Percentiles rank a stretch among this genome's conserved stretches.
Conservation (phyloP, 1,139 yeast genomes). For the Pneumocystis oryctolagi region DNA sequence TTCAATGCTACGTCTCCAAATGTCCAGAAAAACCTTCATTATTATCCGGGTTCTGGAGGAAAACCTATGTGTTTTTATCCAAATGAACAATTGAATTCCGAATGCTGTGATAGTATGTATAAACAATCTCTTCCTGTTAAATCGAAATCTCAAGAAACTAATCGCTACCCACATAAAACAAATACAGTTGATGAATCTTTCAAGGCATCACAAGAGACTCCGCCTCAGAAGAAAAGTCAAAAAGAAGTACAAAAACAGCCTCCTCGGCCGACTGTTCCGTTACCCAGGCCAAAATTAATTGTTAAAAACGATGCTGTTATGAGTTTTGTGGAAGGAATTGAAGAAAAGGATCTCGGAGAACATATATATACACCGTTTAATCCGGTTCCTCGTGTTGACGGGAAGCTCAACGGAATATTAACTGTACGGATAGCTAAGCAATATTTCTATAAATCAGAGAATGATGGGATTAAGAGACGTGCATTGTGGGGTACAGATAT, state of each 20-base stretch:
- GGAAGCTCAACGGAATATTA: background rate
- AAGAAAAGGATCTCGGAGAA: background rate
- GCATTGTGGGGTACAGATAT: slow-evolving; percentile 84
- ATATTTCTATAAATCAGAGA: slow-evolving; percentile 1
- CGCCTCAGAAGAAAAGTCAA: background rate
- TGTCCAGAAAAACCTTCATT: background rate
- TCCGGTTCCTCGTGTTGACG: background rate
- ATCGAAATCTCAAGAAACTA: background rate
- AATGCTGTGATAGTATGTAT: background rate
- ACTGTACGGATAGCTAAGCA: background rate
- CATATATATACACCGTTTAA: background rate
- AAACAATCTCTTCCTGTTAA: background rate
- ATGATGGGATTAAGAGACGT: slow-evolving; percentile 23
- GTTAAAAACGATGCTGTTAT: background rate
- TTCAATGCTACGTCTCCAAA: background rate
- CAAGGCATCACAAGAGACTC: background rate
- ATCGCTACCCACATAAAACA: background rate
- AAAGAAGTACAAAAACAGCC: background rate
- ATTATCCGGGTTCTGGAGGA: background rate
- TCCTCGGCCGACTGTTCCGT: background rate
- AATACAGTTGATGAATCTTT: background rate
- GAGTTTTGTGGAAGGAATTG: background rate
- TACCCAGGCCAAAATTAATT: background rate
- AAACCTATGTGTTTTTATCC: background rate
- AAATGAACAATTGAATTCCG: background rate